A percentile compares a stretch with the other conserved stretches of the same genome.
phyloP scores from a whole-genome alignment of 441 rosid species.

The Codiaeum variegatum region DNA sequence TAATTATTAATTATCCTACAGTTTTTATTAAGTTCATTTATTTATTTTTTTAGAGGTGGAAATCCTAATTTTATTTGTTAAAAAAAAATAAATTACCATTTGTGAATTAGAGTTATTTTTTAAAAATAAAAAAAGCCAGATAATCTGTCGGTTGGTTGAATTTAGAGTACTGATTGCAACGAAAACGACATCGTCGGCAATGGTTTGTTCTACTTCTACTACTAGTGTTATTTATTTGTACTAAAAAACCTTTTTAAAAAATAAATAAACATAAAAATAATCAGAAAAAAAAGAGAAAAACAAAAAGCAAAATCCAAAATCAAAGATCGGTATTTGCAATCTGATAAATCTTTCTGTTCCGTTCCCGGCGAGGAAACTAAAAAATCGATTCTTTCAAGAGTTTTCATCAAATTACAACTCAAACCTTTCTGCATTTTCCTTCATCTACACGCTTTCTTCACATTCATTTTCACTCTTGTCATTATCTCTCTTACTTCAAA shows the following conservation, averaged over 20 bases:
- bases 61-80: no score
- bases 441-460: background rate
- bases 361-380: background rate
- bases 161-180: no score
- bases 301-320: background rate
- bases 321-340: background rate
- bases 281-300: background rate
- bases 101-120: no score
- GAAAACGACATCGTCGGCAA: slow-evolving; percentile 5
- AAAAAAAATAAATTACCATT: no score
- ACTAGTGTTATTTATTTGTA: background rate
- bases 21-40: no score
- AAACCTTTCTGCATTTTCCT: slow-evolving; percentile 4
- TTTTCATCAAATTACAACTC: background rate
- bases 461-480: background rate
- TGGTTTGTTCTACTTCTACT: background rate
- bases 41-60: no score
- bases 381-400: background rate
- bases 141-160: background rate
- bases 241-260: background rate
- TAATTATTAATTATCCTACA: no score
- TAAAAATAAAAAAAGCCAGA: no score
- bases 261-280: background rate
- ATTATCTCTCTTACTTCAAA: slow-evolving; percentile 5
- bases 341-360: background rate